Percentiles rank a stretch among this genome's conserved stretches.
Conservation (phyloP, 768 basidiomycete genomes). For the Suillus subluteus region DNA sequence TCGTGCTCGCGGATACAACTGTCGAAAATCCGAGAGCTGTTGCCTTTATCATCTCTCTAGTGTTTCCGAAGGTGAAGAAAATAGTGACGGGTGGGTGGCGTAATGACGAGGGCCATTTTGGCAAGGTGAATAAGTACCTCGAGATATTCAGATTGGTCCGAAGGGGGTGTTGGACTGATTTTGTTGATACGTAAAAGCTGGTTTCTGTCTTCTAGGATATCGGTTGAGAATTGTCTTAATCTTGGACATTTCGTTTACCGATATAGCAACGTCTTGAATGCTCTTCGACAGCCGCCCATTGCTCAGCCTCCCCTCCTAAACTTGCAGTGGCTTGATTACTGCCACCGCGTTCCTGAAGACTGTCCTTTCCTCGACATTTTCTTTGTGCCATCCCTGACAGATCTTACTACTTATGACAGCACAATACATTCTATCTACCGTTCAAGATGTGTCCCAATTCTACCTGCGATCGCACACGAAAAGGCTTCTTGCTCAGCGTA, state of each 20-base stretch:
- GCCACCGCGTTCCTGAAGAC: not conserved
- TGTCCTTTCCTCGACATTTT: not conserved
- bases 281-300: not conserved
- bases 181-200: not conserved
- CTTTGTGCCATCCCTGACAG: not conserved
- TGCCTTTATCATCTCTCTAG: not conserved
- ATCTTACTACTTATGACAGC: too few relatives aligned
- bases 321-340: not conserved
- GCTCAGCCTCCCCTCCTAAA: not conserved
- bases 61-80: not conserved
- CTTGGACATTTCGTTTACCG: not conserved
- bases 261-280: slow-evolving; percentile 1
- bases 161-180: not conserved
- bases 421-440: too few relatives aligned
- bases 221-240: not conserved
- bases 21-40: not conserved
- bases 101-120: not conserved
- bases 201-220: not conserved
- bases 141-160: not conserved
- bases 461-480: too few relatives aligned
- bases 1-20: not conserved
- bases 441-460: too few relatives aligned
- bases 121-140: not conserved
- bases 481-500: too few relatives aligned
- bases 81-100: not conserved